These are phyloP conservation scores for Suhomyces choctaworum DNA, from an alignment of 1,139 yeast genomes.

Conservation along the genomic window DNA sequence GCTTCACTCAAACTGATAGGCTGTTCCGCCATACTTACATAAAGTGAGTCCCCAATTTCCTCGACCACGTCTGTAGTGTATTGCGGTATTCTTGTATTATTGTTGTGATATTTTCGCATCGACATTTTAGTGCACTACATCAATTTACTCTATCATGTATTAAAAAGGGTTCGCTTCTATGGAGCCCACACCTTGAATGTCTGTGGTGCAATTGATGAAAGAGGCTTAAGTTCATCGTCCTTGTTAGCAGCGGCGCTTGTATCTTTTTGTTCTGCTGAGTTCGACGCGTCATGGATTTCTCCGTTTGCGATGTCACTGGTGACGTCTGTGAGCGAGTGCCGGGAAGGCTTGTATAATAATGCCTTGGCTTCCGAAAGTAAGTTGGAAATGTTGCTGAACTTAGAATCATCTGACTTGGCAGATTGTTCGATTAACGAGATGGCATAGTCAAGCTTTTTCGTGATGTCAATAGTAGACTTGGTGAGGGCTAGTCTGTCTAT, in stretches of 20 bases:
- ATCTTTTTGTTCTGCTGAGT: constrained; percentile 14
- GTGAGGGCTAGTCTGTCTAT: constrained; percentile 76
- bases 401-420: constrained; percentile 9
- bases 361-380: constrained; percentile 50
- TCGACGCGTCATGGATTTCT: constrained; percentile 13
- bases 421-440: constrained; percentile 34
- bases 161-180: constrained; percentile 17
- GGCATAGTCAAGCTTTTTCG: constrained; percentile 50
- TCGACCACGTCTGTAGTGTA: too few species aligned
- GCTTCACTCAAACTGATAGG: too few species aligned
- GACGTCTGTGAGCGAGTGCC: constrained; percentile 29
- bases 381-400: constrained; percentile 21
- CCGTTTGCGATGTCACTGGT: constrained; percentile 19
- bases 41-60: too few species aligned
- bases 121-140: constrained; percentile 1
- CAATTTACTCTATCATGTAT: constrained; percentile 8
- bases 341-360: constrained; percentile 52
- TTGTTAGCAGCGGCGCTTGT: constrained; percentile 14
- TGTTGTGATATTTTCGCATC: too few species aligned
- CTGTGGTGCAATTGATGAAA: constrained; percentile 81
- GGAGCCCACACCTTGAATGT: constrained; percentile 86
- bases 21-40: too few species aligned
- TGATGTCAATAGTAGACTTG: constrained; percentile 55
- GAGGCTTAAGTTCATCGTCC: constrained; percentile 54
- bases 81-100: too few species aligned